A percentile compares a stretch with the other conserved stretches of the same genome.
Conservation (phyloP, 495 filamentous ascomycete genomes). For the Aspergillus baeticus region DNA sequence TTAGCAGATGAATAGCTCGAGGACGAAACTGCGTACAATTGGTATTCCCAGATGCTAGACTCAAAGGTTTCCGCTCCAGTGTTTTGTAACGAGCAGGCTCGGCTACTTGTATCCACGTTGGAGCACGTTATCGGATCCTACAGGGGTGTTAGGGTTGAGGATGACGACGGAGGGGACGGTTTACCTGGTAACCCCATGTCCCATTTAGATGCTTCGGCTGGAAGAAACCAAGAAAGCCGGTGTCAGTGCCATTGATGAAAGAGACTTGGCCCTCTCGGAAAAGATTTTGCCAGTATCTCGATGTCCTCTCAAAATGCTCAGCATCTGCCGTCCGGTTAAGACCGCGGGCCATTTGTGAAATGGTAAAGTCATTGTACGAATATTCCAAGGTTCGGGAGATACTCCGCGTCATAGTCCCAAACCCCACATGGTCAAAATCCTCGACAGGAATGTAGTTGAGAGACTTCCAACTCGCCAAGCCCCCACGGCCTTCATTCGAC, state of each 20-base stretch:
- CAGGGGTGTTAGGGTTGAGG: not conserved
- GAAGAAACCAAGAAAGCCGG: constrained; percentile 64
- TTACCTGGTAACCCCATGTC: constrained; percentile 51
- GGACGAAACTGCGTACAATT: constrained; percentile 43
- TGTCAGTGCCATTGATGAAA: constrained; percentile 37
- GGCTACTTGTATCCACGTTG: constrained; percentile 40
- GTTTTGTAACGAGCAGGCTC: constrained; percentile 64
- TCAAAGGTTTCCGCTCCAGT: constrained; percentile 60
- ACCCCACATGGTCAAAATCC: constrained; percentile 69
- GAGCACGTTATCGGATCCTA: constrained; percentile 58
- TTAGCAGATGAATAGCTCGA: not conserved
- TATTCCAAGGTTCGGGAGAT: constrained; percentile 74
- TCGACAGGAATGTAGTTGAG: constrained; percentile 67
- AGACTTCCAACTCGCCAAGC: constrained; percentile 66
- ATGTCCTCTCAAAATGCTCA: constrained; percentile 58
- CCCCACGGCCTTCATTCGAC: constrained; percentile 72
- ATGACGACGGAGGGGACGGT: not conserved
- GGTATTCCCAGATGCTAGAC: constrained; percentile 70
- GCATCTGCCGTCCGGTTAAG: constrained; percentile 55
- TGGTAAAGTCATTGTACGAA: constrained; percentile 66
- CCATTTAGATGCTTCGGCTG: constrained; percentile 60
- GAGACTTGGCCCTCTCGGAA: constrained; percentile 59
- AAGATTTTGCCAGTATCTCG: constrained; percentile 66
- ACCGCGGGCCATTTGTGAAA: constrained; percentile 53
- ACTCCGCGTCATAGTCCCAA: constrained; percentile 68